phyloP scores from a whole-genome alignment of 2,329 filamentous ascomycete species.

The Huntiella decipiens region DNA sequence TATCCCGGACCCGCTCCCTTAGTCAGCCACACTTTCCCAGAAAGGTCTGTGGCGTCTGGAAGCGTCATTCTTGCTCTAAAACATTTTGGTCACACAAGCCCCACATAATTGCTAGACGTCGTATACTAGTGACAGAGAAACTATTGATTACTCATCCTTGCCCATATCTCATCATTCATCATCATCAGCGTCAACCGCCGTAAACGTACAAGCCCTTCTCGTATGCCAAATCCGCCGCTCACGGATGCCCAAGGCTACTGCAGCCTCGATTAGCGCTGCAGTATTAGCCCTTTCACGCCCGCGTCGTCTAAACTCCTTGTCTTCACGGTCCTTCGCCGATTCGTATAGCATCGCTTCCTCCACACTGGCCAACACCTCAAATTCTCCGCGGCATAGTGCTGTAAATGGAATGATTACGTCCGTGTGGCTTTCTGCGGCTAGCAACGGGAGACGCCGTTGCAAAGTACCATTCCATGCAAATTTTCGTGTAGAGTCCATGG shows the following conservation, averaged over 20 bases:
- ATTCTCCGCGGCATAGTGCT: slow-evolving; percentile 59
- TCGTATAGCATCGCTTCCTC: slow-evolving; percentile 53
- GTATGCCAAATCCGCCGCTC: slow-evolving; percentile 48
- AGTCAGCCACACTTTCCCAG: too few relatives aligned
- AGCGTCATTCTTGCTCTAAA: too few relatives aligned
- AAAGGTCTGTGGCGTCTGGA: too few relatives aligned
- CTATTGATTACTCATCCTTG: too few relatives aligned
- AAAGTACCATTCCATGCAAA: slow-evolving; percentile 72
- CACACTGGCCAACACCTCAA: slow-evolving; percentile 61
- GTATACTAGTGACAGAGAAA: too few relatives aligned
- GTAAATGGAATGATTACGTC: slow-evolving; percentile 52
- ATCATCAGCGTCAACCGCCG: slow-evolving; percentile 26
- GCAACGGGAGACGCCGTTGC: slow-evolving; percentile 49
- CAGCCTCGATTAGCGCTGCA: slow-evolving; percentile 34
- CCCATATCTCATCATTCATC: background rate
- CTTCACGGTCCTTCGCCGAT: slow-evolving; percentile 16
- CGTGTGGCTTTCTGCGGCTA: slow-evolving; percentile 38
- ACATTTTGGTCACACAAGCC: too few relatives aligned
- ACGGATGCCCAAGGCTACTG: slow-evolving; percentile 32
- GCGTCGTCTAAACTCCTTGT: slow-evolving; percentile 14
- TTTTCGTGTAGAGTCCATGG: slow-evolving; percentile 65
- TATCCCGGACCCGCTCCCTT: too few relatives aligned
- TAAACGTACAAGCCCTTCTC: slow-evolving; percentile 34
- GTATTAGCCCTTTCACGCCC: slow-evolving; percentile 31
- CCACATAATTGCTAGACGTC: too few relatives aligned